A percentile compares a stretch with the other conserved stretches of the same genome.
Conservation (phyloP, 441 rosid species). For the Pelargonium cotyledonis region DNA sequence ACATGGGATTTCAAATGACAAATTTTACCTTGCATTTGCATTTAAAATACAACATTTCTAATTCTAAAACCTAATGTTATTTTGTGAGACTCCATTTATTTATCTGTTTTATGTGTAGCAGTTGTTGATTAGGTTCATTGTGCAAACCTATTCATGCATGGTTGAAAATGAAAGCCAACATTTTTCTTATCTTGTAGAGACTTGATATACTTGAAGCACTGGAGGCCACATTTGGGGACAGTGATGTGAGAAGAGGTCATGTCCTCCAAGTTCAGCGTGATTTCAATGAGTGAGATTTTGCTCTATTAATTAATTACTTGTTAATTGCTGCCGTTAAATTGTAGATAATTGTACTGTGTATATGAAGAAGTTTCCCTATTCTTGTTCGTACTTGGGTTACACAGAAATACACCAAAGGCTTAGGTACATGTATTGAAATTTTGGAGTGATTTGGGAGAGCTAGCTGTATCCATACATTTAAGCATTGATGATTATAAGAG, state of each 20-base stretch:
- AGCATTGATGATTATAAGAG: not conserved
- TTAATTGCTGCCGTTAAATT: slow-evolving; percentile 6
- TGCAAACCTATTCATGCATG: not conserved
- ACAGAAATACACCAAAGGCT: not conserved
- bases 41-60: too few species aligned
- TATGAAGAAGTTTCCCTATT: too few species aligned
- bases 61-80: too few species aligned
- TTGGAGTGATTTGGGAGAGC: not conserved
- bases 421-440: not conserved
- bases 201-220: slow-evolving; percentile 65
- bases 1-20: too few species aligned
- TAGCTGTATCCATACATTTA: not conserved
- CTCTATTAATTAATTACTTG: slow-evolving; percentile 2
- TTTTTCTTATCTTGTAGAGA: slow-evolving; percentile 40
- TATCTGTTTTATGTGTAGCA: not conserved
- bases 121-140: not conserved
- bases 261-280: slow-evolving; percentile 58
- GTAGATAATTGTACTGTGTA: slow-evolving; percentile 4
- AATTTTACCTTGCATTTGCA: too few species aligned
- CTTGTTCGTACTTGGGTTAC: not conserved
- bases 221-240: slow-evolving; percentile 55
- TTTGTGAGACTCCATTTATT: not conserved
- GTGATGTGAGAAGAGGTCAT: slow-evolving; percentile 25
- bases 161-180: slow-evolving; percentile 14
- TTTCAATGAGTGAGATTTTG: slow-evolving; percentile 64